Base-by-base conservation (phyloP, 2,329 filamentous ascomycete species). In the Penicillium verrucosum region DNA sequence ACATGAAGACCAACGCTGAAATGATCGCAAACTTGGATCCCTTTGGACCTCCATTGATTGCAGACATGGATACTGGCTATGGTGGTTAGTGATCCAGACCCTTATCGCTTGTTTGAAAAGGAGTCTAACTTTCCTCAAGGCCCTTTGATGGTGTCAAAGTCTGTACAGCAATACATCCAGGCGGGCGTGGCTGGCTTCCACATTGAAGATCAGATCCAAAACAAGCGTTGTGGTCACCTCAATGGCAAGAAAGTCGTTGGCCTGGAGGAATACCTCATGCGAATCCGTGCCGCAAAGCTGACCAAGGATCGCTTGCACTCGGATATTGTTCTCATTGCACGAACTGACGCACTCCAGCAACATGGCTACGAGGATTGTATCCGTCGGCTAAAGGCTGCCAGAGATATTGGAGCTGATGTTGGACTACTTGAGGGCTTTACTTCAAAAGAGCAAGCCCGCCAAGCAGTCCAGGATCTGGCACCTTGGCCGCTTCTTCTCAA, bases 1-100 rank as follows among this genome's bases (percentile, higher is more conserved):
- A 88, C 70, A 88, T 89, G 85, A 75, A 77, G 36, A 73, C 75
- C 43, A 84, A 87, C 67, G 85, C 85, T n/a, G 77, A 79, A 50
- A 87, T 87, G 83, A 84, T 89, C 56, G 84, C 85, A 54, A 80
- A 79, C 41, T 76, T 88, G 30, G 77, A 85, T 60, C 79, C 81
- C 0, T 70, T 67, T 25, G 68, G 70, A 0, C 73, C 81, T 0
- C 85, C 85, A 0, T 68, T 89, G 21, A 86, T 88, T 61, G 85
- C 80, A 14, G 81, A 83, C 53, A 79, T 80, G 67, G 81, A 83
- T 61, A 82, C 79, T 1, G 81, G 81, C 3, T 82, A 82, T 57
- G 80, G 80, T 57, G 78, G 76, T 70, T 63, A 34, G 64, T 27
- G 9, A 18, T 12, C 11, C 21, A 23, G n/a, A n/a, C 3, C 2